phyloP scores from a whole-genome alignment of 1,284 basidiomycete species.

The Cryptococcus sp. region DNA sequence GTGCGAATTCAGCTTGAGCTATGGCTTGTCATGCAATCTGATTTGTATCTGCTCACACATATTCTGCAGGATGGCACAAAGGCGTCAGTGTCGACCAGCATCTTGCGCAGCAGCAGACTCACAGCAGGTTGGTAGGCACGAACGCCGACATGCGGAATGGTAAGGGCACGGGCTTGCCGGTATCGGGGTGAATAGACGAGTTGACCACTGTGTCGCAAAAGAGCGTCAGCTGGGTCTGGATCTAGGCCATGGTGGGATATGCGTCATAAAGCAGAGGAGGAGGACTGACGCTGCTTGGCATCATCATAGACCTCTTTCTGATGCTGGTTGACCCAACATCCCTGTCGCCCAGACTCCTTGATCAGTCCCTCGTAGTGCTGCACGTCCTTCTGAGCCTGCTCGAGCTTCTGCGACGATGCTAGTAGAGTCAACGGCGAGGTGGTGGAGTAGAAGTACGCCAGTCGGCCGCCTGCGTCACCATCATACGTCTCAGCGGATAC shows the following conservation, averaged over 20 bases:
- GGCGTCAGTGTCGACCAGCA: not conserved
- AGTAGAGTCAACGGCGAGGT: constrained; percentile 60
- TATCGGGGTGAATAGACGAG: constrained; percentile 58
- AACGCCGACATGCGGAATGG: constrained; percentile 60
- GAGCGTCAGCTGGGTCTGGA: not conserved
- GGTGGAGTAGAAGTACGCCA: constrained; percentile 57
- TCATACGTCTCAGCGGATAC: not conserved
- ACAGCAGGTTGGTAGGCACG: constrained; percentile 60
- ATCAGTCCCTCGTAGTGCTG: constrained; percentile 46
- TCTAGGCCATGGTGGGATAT: too few species aligned
- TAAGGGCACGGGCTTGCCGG: constrained; percentile 55
- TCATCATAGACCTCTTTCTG: constrained; percentile 49
- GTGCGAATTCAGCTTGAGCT: not conserved
- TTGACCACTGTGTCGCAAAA: constrained; percentile 42
- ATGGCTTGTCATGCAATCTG: not conserved
- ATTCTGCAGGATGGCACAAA: constrained; percentile 17
- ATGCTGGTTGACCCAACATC: constrained; percentile 43
- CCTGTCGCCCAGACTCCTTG: constrained; percentile 45
- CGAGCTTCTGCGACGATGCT: constrained; percentile 50
- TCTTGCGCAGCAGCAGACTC: constrained; percentile 11
- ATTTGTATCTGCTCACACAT: constrained; percentile 19
- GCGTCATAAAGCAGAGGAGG: not conserved
- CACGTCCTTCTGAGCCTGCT: constrained; percentile 47
- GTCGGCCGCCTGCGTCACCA: constrained; percentile 49
- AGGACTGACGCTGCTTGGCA: constrained; percentile 54